These are phyloP conservation scores for Deinandra increscens DNA, from an alignment of 129 eudicot species.

Conservation along the genomic window DNA sequence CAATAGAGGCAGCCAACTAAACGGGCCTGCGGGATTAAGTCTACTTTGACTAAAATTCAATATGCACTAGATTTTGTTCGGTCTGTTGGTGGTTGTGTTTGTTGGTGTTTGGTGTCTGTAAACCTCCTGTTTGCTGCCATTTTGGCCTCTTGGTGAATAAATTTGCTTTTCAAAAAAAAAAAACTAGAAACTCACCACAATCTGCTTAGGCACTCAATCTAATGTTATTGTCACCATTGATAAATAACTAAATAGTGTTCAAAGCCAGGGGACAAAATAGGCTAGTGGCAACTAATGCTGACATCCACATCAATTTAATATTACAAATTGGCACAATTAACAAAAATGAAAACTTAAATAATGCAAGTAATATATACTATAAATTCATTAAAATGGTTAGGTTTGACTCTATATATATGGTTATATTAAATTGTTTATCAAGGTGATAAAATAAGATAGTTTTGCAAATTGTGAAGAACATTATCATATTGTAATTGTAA, in stretches of 20 bases:
- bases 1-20: not conserved
- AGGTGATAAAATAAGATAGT: not conserved
- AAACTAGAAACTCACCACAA: slow-evolving; percentile 9
- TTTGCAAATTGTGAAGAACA: not conserved
- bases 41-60: not conserved
- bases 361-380: not conserved
- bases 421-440: not conserved
- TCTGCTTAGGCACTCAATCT: slow-evolving; percentile 1
- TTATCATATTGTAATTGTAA: not conserved
- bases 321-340: slow-evolving; percentile 1
- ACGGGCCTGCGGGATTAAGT: not conserved
- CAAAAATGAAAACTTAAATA: not conserved
- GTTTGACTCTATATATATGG: slow-evolving; percentile 15
- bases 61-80: not conserved
- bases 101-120: no score
- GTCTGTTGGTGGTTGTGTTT: no score
- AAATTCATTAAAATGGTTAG: slow-evolving; percentile 18
- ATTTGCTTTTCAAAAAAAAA: no score
- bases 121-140: no score
- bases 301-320: slow-evolving; percentile 20
- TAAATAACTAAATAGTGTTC: slow-evolving; percentile 23
- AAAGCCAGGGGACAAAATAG: slow-evolving; percentile 30
- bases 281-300: slow-evolving; percentile 25
- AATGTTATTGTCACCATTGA: slow-evolving; percentile 10
- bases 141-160: no score